Base-by-base conservation (phyloP, 805 yeast species). In the Ogataea sp. region DNA sequence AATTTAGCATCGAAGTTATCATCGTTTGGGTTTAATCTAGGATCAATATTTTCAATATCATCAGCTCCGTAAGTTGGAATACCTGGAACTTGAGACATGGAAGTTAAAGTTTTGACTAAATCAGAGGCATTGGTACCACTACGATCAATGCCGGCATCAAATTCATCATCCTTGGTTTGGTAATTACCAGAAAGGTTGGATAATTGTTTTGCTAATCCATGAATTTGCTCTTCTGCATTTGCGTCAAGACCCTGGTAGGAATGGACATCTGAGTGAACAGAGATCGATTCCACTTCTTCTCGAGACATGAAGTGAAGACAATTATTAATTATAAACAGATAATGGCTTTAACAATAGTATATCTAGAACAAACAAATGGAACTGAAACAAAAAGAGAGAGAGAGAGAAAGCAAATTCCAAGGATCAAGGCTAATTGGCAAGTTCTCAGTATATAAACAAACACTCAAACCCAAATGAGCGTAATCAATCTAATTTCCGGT, bases 1-100 rank as follows among this genome's bases (percentile, higher is more conserved):
- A 70, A 73, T 50, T 70, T 73, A 38, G 83, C 68, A 47, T 71
- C 70, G 53, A 80, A 80, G 6, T 69, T 52, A n/a, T 73, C 80
- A 38, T 73, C 64, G 18, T 65, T 62, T 1, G 88, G 88, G 51
- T 81, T 76, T 48, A 81, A 62, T 38, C 64, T 50, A n/a, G 72
- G 67, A 37, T 64, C 65, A 20, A 45, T 27, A n/a, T 27, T 23
- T 16, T 10, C 32, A 26, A 10, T 6, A 11, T 5, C 15, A 26
- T 18, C 30, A 3, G 11, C 3, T 10, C 13, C 20, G 14, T 52
- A 65, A 1, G 78, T 71, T 32, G 50, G 48, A 1, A 64, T 55
- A 41, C 80, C 80, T 0, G 76, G 76, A 21, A 71, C 74, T 38
- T 63, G 64, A 3, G 75, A 67, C 75, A 75, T 69, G 39, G 73